phyloP scores from a whole-genome alignment of 495 filamentous ascomycete species.

The Aspergillus heteromorphus region DNA sequence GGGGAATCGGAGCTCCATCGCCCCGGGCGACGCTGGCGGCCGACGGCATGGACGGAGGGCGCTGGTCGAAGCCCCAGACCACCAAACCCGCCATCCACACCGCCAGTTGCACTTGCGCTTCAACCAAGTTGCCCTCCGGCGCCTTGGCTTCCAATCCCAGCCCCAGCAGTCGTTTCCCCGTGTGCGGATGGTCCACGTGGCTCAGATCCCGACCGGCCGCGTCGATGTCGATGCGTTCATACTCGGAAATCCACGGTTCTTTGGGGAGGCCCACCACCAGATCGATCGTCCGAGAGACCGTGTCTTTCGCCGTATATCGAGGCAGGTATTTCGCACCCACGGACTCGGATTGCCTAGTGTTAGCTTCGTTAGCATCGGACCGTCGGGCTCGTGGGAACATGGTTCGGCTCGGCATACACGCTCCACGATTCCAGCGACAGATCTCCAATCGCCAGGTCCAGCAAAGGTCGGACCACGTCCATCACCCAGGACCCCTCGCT shows the following conservation, averaged over 20 bases:
- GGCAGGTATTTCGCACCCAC: slow-evolving; percentile 4
- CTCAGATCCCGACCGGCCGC: neutral
- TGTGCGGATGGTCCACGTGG: slow-evolving; percentile 7
- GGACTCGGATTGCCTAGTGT: slow-evolving; percentile 4
- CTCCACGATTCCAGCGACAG: slow-evolving; percentile 6
- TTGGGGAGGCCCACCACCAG: slow-evolving; percentile 8
- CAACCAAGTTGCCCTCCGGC: neutral
- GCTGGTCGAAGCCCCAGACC: neutral
- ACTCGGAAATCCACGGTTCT: neutral
- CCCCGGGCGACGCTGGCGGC: neutral
- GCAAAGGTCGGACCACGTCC: slow-evolving; percentile 1
- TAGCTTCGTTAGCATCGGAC: too few species aligned
- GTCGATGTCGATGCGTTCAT: neutral
- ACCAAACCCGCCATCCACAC: slow-evolving; percentile 5
- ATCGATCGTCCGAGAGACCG: slow-evolving; percentile 1
- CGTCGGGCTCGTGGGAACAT: too few species aligned
- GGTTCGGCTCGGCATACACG: slow-evolving; percentile 8
- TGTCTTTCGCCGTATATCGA: neutral
- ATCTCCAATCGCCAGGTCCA: neutral
- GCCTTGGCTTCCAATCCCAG: slow-evolving; percentile 1
- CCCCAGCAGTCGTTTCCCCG: neutral
- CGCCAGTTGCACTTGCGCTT: slow-evolving; percentile 8
- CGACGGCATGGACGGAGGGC: neutral
- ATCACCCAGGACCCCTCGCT: slow-evolving; percentile 10
- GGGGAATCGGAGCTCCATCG: neutral